Conservation (phyloP, 2,329 filamentous ascomycete genomes). For the Pseudogymnoascus sp. region DNA sequence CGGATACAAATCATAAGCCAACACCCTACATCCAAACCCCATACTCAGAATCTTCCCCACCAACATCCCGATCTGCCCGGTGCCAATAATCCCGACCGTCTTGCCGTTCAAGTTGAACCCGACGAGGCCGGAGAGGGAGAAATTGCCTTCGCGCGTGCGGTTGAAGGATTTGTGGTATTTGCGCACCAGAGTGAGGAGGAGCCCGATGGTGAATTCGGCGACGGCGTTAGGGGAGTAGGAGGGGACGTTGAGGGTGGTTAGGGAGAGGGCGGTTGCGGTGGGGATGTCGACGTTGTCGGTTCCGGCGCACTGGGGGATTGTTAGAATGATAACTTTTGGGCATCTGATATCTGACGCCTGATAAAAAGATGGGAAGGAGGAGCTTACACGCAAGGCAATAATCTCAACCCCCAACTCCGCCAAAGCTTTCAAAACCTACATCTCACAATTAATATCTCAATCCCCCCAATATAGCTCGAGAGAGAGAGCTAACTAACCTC, state of each 20-base stretch:
- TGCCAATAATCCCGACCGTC: slow-evolving; percentile 60
- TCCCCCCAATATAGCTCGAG: too few species aligned
- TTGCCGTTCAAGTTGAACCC: slow-evolving; percentile 56
- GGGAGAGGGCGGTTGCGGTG: slow-evolving; percentile 44
- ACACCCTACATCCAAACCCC: slow-evolving; percentile 56
- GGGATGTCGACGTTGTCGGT: slow-evolving; percentile 60
- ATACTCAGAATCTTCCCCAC: slow-evolving; percentile 50
- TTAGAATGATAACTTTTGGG: not conserved
- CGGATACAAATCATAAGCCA: slow-evolving; percentile 46
- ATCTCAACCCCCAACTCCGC: not conserved
- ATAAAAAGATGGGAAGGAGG: not conserved
- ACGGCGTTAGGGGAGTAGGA: slow-evolving; percentile 64
- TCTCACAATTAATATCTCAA: not conserved
- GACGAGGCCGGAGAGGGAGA: slow-evolving; percentile 56
- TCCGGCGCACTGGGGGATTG: slow-evolving; percentile 54
- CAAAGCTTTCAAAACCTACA: not conserved
- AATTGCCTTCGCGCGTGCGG: slow-evolving; percentile 62
- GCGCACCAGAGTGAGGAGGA: slow-evolving; percentile 60
- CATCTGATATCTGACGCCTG: not conserved
- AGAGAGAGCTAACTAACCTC: slow-evolving; percentile 30
- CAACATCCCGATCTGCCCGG: slow-evolving; percentile 57
- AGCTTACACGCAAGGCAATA: not conserved
- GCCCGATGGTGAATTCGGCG: slow-evolving; percentile 61
- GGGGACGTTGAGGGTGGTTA: slow-evolving; percentile 60
- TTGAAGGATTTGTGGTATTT: slow-evolving; percentile 62